phyloP scores from a whole-genome alignment of 495 filamentous ascomycete species.

The Neurospora intermedia region DNA sequence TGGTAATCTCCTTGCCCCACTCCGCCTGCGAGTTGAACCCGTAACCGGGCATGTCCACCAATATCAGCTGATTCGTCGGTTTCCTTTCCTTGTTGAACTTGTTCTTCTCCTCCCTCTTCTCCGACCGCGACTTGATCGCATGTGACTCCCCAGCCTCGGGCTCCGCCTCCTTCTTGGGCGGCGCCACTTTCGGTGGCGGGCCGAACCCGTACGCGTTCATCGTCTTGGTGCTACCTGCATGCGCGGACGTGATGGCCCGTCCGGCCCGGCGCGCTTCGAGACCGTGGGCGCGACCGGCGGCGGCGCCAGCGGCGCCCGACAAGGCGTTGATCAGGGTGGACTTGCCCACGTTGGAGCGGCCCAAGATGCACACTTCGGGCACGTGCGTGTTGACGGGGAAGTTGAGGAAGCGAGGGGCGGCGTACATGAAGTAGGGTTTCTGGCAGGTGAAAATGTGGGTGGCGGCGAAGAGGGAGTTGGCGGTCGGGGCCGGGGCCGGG shows the following conservation, averaged over 20 bases:
- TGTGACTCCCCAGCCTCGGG: neutral
- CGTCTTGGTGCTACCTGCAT: slow-evolving; percentile 64
- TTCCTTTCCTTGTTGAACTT: slow-evolving; percentile 36
- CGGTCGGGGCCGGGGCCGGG: slow-evolving; percentile 5
- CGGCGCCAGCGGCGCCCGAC: slow-evolving; percentile 35
- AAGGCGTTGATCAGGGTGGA: slow-evolving; percentile 79
- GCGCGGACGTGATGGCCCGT: slow-evolving; percentile 55
- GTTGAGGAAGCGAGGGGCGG: slow-evolving; percentile 59
- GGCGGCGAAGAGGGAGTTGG: slow-evolving; percentile 22
- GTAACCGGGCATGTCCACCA: slow-evolving; percentile 94
- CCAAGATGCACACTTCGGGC: slow-evolving; percentile 52
- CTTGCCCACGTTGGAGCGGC: slow-evolving; percentile 89
- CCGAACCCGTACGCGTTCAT: slow-evolving; percentile 84
- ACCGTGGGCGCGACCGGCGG: slow-evolving; percentile 15
- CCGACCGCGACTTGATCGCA: neutral
- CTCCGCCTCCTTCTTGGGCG: slow-evolving; percentile 10
- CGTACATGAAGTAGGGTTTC: slow-evolving; percentile 57
- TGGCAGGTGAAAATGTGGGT: slow-evolving; percentile 52
- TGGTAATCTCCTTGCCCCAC: slow-evolving; percentile 81
- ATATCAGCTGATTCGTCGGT: slow-evolving; percentile 45
- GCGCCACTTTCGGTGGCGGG: slow-evolving; percentile 15
- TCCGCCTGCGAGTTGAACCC: slow-evolving; percentile 61
- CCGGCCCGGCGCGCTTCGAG: slow-evolving; percentile 7
- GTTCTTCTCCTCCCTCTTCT: slow-evolving; percentile 6
- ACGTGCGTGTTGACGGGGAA: slow-evolving; percentile 42